phyloP scores from a whole-genome alignment of 2,329 filamentous ascomycete genomes.

The Talaromyces piceae region DNA sequence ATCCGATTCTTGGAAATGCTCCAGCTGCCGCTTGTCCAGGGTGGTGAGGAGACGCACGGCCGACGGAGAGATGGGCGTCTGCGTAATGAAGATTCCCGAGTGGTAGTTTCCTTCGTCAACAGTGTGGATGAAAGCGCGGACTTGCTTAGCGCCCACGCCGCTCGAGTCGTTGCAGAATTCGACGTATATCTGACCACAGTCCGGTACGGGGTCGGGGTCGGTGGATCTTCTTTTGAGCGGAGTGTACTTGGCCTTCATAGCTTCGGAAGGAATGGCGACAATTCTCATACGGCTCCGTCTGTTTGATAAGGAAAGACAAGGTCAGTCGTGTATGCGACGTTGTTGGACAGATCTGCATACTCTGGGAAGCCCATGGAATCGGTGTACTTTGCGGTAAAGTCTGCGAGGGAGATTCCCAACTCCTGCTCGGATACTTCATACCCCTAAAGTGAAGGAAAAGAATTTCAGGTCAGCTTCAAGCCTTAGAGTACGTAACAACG shows the following conservation, averaged over 20 bases:
- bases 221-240: slow-evolving; percentile 55
- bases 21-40: slow-evolving; percentile 73
- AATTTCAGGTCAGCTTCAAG: slow-evolving; percentile 1
- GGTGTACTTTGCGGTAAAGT: slow-evolving; percentile 67
- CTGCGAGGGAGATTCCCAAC: slow-evolving; percentile 74
- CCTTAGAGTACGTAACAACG: no score
- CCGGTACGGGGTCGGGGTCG: slow-evolving; percentile 63
- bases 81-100: slow-evolving; percentile 84
- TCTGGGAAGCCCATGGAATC: slow-evolving; percentile 66
- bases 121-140: slow-evolving; percentile 80
- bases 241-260: slow-evolving; percentile 80
- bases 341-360: slow-evolving; percentile 44
- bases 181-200: slow-evolving; percentile 84
- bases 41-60: slow-evolving; percentile 80
- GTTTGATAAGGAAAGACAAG: slow-evolving; percentile 12
- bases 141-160: slow-evolving; percentile 77
- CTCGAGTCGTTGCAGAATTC: slow-evolving; percentile 77
- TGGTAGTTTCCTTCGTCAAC: slow-evolving; percentile 73
- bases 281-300: slow-evolving; percentile 82
- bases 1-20: slow-evolving; percentile 94
- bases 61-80: slow-evolving; percentile 72
- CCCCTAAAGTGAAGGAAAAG: slow-evolving; percentile 57
- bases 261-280: slow-evolving; percentile 72
- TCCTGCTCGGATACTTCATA: slow-evolving; percentile 90
- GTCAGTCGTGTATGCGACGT: not conserved